phyloP scores from a whole-genome alignment of 176 grass and related monocot genomes.

The Raddia distichophylla region DNA sequence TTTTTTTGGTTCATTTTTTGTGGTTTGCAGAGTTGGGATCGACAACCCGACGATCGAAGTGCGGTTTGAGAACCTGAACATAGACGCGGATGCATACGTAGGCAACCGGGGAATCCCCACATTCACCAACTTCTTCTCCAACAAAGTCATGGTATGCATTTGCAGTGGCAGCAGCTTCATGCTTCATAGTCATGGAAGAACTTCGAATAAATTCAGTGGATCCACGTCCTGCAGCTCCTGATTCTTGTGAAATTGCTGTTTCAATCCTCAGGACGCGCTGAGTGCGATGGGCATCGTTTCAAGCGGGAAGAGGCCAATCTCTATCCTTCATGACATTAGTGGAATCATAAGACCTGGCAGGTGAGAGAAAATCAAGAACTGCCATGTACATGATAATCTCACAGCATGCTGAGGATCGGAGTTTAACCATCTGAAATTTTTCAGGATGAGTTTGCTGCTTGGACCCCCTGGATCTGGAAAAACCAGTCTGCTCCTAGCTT shows the following conservation, averaged over 20 bases:
- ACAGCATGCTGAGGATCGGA: background rate
- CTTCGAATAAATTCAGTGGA: background rate
- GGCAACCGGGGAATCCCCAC: conserved; percentile 79
- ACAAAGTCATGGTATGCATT: conserved; percentile 69
- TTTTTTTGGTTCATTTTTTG: background rate
- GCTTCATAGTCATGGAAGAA: background rate
- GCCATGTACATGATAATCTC: background rate
- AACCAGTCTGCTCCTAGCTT: conserved; percentile 79
- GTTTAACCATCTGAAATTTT: background rate
- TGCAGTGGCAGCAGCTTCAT: conserved; percentile 6
- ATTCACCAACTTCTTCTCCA: conserved; percentile 92
- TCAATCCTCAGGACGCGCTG: conserved; percentile 53
- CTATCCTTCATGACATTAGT: conserved; percentile 80
- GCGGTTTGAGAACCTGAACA: conserved; percentile 73
- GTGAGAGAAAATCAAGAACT: conserved; percentile 36
- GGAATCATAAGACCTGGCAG: conserved; percentile 80
- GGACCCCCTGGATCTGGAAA: conserved; percentile 95
- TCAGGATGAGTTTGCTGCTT: conserved; percentile 88
- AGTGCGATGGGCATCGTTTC: conserved; percentile 70
- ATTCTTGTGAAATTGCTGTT: conserved; percentile 15
- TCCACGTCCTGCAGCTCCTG: conserved; percentile 28
- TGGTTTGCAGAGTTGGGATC: conserved; percentile 72
- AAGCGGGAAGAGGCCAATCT: conserved; percentile 69
- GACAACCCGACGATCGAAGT: conserved; percentile 93
- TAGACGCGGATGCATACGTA: conserved; percentile 87